A percentile compares a stretch with the other conserved stretches of the same genome.
phyloP scores from a whole-genome alignment of 139 green algal species.

The Chlamydomonas schloesseri region DNA sequence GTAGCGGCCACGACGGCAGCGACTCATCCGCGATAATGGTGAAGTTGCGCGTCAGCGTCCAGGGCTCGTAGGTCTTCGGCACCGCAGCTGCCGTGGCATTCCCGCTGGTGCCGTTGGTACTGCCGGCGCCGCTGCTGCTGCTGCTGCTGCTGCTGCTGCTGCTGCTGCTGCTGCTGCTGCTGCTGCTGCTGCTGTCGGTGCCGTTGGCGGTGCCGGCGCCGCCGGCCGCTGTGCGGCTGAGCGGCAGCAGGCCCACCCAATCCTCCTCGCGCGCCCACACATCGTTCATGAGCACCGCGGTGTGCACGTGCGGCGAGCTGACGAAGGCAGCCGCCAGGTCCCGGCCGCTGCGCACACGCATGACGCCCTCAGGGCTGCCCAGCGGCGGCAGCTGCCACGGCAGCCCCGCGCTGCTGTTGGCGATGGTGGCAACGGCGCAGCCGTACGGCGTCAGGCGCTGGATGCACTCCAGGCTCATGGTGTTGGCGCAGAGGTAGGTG shows the following conservation, averaged over 20 bases:
- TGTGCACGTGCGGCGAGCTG: neutral
- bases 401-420: neutral
- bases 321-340: slow-evolving; percentile 6
- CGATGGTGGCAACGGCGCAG: neutral
- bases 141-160: neutral
- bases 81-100: too few species aligned
- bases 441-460: neutral
- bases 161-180: too few species aligned
- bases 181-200: too few species aligned
- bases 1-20: slow-evolving; percentile 7
- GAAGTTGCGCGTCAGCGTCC: neutral
- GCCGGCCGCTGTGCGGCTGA: too few species aligned
- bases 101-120: too few species aligned
- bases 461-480: neutral
- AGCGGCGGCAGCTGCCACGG: neutral
- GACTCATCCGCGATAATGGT: neutral
- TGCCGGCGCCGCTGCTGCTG: too few species aligned
- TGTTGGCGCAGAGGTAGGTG: slow-evolving; percentile 12
- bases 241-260: slow-evolving; percentile 5
- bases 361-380: too few species aligned
- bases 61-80: neutral
- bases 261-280: slow-evolving; percentile 5
- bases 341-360: neutral
- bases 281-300: neutral
- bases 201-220: neutral